phyloP scores from a whole-genome alignment of 768 basidiomycete genomes.

The Auriscalpium vulgare region DNA sequence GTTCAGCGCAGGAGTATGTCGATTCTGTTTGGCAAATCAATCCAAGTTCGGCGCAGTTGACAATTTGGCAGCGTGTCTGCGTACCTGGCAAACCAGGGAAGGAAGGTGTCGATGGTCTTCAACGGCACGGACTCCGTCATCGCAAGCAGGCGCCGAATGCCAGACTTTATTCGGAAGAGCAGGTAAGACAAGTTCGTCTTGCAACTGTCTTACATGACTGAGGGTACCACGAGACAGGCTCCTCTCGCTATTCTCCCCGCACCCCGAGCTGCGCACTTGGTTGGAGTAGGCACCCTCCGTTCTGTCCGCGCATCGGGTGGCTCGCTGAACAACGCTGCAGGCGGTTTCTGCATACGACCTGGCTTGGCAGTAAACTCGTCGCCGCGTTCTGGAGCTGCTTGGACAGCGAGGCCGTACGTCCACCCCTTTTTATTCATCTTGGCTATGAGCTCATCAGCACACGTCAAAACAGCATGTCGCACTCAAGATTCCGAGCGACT shows the following conservation, averaged over 20 bases:
- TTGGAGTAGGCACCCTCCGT: conserved; percentile 37
- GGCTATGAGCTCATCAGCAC: not conserved
- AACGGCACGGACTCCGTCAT: conserved; percentile 43
- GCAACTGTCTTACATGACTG: not conserved
- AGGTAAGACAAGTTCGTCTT: conserved; percentile 27
- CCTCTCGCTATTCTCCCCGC: conserved; percentile 39
- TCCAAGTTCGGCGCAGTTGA: not conserved
- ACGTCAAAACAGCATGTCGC: conserved; percentile 20
- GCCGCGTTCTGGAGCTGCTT: conserved; percentile 33
- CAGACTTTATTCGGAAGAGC: conserved; percentile 51
- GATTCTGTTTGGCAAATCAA: not conserved
- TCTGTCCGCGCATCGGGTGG: not conserved
- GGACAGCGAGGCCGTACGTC: conserved; percentile 21
- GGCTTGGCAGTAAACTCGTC: conserved; percentile 43
- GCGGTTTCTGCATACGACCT: conserved; percentile 52
- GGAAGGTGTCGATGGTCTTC: conserved; percentile 44
- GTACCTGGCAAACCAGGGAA: conserved; percentile 39
- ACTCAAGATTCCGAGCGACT: conserved; percentile 33
- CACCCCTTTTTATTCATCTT: not conserved
- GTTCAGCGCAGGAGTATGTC: conserved; percentile 53
- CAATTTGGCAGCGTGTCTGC: conserved; percentile 32
- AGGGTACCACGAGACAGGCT: conserved; percentile 27
- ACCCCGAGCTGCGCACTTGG: conserved; percentile 37
- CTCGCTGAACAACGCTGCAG: conserved; percentile 16
- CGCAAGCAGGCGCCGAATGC: conserved; percentile 38